Evolutionary conservation across 2,329 filamentous ascomycete species (phyloP).

Genomic region (Grosmannia huntii): DNA sequence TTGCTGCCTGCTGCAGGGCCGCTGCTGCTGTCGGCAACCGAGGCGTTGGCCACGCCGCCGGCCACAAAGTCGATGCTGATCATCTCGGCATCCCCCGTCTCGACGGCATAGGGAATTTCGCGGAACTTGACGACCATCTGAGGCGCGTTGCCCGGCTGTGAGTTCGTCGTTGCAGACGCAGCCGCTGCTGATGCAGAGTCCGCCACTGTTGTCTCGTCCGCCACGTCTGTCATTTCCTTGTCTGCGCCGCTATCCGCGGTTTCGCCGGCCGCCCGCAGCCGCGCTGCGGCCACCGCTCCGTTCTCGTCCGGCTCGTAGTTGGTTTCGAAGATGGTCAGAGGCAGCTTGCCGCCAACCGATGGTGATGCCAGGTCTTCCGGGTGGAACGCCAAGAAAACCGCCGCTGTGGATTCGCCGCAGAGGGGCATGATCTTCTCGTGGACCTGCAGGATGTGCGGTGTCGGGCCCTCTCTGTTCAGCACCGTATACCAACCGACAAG

Average conservation of each 20-base stretch:
- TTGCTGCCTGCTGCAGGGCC: slow-evolving; percentile 21
- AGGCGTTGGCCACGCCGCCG: slow-evolving; percentile 68
- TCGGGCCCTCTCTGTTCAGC: slow-evolving; percentile 61
- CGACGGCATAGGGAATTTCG: slow-evolving; percentile 74
- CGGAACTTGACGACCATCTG: slow-evolving; percentile 59
- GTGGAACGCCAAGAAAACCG: slow-evolving; percentile 79
- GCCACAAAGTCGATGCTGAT: slow-evolving; percentile 93
- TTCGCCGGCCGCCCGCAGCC: not conserved
- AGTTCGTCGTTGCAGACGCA: not conserved
- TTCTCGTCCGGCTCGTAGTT: slow-evolving; percentile 43
- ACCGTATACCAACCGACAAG: slow-evolving; percentile 90
- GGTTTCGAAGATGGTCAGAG: slow-evolving; percentile 83
- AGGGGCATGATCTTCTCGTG: slow-evolving; percentile 63
- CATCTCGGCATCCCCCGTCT: slow-evolving; percentile 95
- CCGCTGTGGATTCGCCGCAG: slow-evolving; percentile 76
- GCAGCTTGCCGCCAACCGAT: slow-evolving; percentile 64
- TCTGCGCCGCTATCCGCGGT: slow-evolving; percentile 31
- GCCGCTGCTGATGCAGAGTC: not conserved
- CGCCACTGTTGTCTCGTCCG: not conserved
- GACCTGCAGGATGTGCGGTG: slow-evolving; percentile 52
- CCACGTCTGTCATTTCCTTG: slow-evolving; percentile 57
- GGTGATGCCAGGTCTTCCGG: slow-evolving; percentile 42
- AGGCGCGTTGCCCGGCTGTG: slow-evolving; percentile 27
- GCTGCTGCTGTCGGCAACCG: slow-evolving; percentile 30
- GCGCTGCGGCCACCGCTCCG: not conserved